A percentile compares a stretch with the other conserved stretches of the same genome.
These are phyloP conservation scores for Candida vartiovaarae DNA, from an alignment of 805 yeast genomes.

Conservation along the genomic window DNA sequence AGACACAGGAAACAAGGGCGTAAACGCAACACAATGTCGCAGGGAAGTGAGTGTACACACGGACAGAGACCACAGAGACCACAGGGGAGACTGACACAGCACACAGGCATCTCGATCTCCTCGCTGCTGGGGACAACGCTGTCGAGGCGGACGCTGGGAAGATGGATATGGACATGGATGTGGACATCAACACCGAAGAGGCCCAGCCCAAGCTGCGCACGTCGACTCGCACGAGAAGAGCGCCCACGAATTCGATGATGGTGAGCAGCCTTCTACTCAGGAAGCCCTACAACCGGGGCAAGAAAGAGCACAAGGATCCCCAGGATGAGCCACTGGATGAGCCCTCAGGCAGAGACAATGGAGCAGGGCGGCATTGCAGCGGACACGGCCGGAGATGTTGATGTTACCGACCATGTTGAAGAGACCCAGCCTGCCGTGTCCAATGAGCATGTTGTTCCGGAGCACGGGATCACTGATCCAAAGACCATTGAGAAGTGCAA, in stretches of 20 bases:
- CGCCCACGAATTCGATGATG: not conserved
- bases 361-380: too few relatives aligned
- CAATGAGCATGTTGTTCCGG: too few relatives aligned
- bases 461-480: too few relatives aligned
- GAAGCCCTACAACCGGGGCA: not conserved
- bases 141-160: not conserved
- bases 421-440: too few relatives aligned
- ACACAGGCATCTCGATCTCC: conserved; percentile 7
- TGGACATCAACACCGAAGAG: not conserved
- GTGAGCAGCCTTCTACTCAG: not conserved
- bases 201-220: conserved; percentile 1
- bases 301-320: not conserved
- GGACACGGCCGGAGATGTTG: too few relatives aligned
- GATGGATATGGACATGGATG: not conserved
- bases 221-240: not conserved
- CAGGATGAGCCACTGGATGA: too few relatives aligned
- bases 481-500: too few relatives aligned
- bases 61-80: not conserved
- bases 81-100: not conserved
- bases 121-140: conserved; percentile 6
- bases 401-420: too few relatives aligned
- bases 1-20: not conserved
- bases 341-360: too few relatives aligned
- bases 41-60: not conserved
- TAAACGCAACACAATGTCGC: not conserved